Percentiles rank a stretch among this genome's conserved stretches.
These are phyloP conservation scores for Carex arenaria DNA, from an alignment of 202 grass and related monocot genomes.

Conservation along the genomic window DNA sequence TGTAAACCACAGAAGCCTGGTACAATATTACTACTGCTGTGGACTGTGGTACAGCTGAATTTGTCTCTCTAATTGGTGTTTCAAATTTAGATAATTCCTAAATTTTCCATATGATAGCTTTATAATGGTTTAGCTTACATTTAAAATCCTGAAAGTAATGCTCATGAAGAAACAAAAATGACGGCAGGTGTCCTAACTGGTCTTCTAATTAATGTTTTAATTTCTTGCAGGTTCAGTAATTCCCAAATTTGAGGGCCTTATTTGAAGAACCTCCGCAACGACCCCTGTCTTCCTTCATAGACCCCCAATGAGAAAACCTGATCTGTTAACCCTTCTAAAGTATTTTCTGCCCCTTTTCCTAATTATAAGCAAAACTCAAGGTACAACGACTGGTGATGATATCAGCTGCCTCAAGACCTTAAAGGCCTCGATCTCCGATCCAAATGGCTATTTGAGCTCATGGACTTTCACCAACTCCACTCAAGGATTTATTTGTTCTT, in stretches of 20 bases:
- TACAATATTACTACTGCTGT: background rate
- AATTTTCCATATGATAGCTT: background rate
- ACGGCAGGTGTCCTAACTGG: background rate
- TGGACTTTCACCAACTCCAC: slow-evolving; percentile 37
- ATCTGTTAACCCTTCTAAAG: background rate
- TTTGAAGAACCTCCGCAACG: background rate
- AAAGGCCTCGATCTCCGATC: slow-evolving; percentile 28
- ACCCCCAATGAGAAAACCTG: background rate
- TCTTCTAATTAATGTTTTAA: background rate
- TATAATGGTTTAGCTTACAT: background rate
- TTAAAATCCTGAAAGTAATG: background rate
- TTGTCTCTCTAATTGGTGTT: background rate
- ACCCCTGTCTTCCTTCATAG: background rate
- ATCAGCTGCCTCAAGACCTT: slow-evolving; percentile 46
- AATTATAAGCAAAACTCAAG: background rate
- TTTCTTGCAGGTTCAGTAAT: slow-evolving; percentile 14
- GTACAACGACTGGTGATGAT: slow-evolving; percentile 20
- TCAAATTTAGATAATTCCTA: background rate
- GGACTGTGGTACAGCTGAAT: background rate
- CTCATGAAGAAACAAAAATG: background rate
- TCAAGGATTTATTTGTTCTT: slow-evolving; percentile 51
- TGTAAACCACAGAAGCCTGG: background rate
- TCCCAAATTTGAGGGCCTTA: background rate
- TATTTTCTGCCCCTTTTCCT: background rate
- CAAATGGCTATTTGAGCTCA: slow-evolving; percentile 35